Evolutionary conservation across 1,284 basidiomycete genomes (phyloP), one percentile per base, ranked within the genome.

Genomic region (Cryptococcus neoformans): DNA sequence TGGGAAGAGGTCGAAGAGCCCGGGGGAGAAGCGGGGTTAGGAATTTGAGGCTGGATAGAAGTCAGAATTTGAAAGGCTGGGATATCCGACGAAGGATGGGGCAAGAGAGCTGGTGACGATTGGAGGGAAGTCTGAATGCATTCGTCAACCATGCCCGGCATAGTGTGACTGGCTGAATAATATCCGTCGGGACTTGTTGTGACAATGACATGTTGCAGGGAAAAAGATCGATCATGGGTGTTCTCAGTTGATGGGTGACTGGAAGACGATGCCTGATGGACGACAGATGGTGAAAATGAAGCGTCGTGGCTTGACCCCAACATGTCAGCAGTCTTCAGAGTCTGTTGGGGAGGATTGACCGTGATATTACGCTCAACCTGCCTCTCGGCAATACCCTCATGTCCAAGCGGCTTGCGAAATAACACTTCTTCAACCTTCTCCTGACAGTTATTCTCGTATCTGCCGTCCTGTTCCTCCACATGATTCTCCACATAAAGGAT

Each of bases 401-500:
- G 28, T 28, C 28, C 28, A 28, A 28, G 28, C 28, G 28, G 28
- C 28, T 3, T 28, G 28, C 28, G 28, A 28, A 28, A 28, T 28
- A 28, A 28, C 4, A 28, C 28, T 28, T 28, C 28, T 28, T 28
- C 28, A 28, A 4, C 28, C 28, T 28, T 28, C 28, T 28, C 28
- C 28, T 28, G 28, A 28, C 28, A 3, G 28, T 28, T 28, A 28
- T 28, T 4, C 28, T 28, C 4, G 28, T 28, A 28, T 28, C 28
- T 28, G 28, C 4, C 28, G 28, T 55, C 12, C 5, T 37, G 14
- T 41, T 17, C 39, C 39, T 38, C 6, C 17, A 61, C 58, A 9
- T 56, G 46, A 41, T 69, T 69, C 47, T 64, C 58, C 4, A 63
- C 60, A 41, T 65, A 66, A 12, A 69, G 54, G 8, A 57, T 16